phyloP scores from a whole-genome alignment of 345 rosid genomes.

The Fremontodendron californicum region DNA sequence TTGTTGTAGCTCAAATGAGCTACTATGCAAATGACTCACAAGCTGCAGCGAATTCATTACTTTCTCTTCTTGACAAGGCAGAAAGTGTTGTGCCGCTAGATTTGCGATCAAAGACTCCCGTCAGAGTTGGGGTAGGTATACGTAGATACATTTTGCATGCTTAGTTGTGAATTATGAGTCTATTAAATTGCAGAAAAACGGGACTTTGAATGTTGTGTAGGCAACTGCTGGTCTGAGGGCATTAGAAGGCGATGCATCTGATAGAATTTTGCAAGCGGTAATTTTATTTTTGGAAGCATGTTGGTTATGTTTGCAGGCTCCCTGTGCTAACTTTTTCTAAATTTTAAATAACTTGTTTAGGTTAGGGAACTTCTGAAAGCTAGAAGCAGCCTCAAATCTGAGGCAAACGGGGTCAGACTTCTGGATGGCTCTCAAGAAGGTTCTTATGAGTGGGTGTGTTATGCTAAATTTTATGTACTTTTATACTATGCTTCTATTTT shows the following conservation, averaged over 20 bases:
- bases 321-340: background rate
- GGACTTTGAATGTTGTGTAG: constrained; percentile 31
- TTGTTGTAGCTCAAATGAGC: constrained; percentile 63
- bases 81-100: constrained; percentile 76
- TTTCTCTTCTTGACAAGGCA: constrained; percentile 72
- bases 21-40: constrained; percentile 67
- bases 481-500: background rate
- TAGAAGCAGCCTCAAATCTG: constrained; percentile 64
- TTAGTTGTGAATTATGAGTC: background rate
- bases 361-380: constrained; percentile 78
- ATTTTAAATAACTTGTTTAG: constrained; percentile 32
- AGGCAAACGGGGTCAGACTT: constrained; percentile 59
- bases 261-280: constrained; percentile 82
- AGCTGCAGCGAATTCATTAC: constrained; percentile 75
- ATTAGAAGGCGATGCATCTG: constrained; percentile 70
- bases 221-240: constrained; percentile 95
- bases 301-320: constrained; percentile 6
- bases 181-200: constrained; percentile 11
- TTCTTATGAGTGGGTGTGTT: constrained; percentile 92
- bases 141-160: background rate
- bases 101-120: constrained; percentile 71
- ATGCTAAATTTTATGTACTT: background rate
- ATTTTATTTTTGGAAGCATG: background rate
- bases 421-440: constrained; percentile 98
- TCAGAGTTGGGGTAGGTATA: constrained; percentile 84